Percentiles rank a stretch among this genome's conserved stretches.
Evolutionary conservation across 306 rosid species (phyloP).

Genomic region (Cucumis cinereus): DNA sequence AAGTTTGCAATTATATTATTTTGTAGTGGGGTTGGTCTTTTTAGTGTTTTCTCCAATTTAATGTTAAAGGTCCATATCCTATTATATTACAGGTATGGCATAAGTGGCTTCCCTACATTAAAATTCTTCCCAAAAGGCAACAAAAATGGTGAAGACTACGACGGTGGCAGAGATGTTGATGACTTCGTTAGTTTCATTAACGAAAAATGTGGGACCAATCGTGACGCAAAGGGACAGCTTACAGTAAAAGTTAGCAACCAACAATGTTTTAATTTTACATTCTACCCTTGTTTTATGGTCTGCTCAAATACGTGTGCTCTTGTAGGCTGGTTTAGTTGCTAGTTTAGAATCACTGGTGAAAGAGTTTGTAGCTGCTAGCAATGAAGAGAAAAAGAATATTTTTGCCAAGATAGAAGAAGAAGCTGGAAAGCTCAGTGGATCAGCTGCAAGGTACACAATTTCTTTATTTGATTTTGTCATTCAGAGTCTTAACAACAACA

Average conservation of each 20-base stretch:
- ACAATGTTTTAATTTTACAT: not conserved
- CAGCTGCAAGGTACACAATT: slow-evolving; percentile 46
- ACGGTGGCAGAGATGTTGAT: slow-evolving; percentile 60
- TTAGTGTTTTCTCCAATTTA: not conserved
- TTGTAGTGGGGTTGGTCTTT: not conserved
- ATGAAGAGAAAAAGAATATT: slow-evolving; percentile 44
- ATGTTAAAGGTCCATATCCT: not conserved
- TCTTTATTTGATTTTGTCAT: slow-evolving; percentile 3
- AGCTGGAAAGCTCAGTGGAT: slow-evolving; percentile 58
- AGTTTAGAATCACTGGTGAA: slow-evolving; percentile 51
- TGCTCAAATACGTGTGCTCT: slow-evolving; percentile 6
- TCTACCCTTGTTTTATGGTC: not conserved
- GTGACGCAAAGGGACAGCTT: slow-evolving; percentile 69
- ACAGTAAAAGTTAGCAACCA: slow-evolving; percentile 39
- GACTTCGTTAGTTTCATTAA: slow-evolving; percentile 69
- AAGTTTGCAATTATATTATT: slow-evolving; percentile 15
- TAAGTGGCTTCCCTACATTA: slow-evolving; percentile 62
- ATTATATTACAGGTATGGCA: slow-evolving; percentile 46
- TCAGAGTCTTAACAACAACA: not conserved
- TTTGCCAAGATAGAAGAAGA: slow-evolving; percentile 56
- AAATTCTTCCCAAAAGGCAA: slow-evolving; percentile 73
- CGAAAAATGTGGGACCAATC: slow-evolving; percentile 60
- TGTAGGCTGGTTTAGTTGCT: slow-evolving; percentile 64
- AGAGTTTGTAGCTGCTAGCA: slow-evolving; percentile 43
- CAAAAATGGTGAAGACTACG: slow-evolving; percentile 73